These are phyloP conservation scores for Phytophthora nicotianae DNA, from an alignment of 352 stramenopile species.

Conservation along the genomic window DNA sequence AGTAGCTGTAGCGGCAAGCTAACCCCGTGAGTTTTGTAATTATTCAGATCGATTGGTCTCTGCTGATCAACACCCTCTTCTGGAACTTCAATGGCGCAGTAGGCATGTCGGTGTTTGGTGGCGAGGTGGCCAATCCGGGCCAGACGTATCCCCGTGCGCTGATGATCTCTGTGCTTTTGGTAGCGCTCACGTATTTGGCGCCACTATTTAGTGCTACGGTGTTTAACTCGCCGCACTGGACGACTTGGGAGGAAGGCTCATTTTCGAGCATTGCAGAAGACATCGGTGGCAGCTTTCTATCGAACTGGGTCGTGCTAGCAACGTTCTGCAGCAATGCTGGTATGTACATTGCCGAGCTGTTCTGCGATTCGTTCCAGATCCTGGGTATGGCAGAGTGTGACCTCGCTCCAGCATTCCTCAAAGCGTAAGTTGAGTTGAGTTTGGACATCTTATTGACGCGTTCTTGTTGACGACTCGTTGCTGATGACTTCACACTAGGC, in stretches of 20 bases:
- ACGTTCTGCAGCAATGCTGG: conserved; percentile 91
- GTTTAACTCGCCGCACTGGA: conserved; percentile 65
- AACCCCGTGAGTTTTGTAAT: conserved; percentile 1
- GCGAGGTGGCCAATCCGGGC: conserved; percentile 83
- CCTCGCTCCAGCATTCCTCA: conserved; percentile 83
- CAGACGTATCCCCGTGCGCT: conserved; percentile 86
- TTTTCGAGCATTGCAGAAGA: conserved; percentile 89
- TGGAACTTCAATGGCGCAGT: conserved; percentile 96
- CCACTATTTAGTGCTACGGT: conserved; percentile 88
- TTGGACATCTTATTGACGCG: background rate
- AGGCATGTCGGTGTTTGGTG: conserved; percentile 86
- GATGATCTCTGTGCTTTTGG: conserved; percentile 77
- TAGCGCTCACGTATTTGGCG: conserved; percentile 86
- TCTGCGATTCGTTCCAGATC: conserved; percentile 91
- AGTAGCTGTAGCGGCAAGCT: background rate
- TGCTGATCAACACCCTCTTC: conserved; percentile 94
- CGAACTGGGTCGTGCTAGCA: conserved; percentile 90
- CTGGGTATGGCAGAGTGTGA: conserved; percentile 83
- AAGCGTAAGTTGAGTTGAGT: conserved; percentile 54
- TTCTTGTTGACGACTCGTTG: conserved; percentile 1
- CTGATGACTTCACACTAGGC: conserved; percentile 25
- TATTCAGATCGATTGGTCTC: conserved; percentile 71
- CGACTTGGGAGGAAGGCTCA: conserved; percentile 91
- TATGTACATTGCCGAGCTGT: conserved; percentile 95
- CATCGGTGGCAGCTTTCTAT: conserved; percentile 86